A percentile compares a stretch with the other conserved stretches of the same genome.
Conservation (phyloP, 768 basidiomycete species). For the Boletus patriciae region DNA sequence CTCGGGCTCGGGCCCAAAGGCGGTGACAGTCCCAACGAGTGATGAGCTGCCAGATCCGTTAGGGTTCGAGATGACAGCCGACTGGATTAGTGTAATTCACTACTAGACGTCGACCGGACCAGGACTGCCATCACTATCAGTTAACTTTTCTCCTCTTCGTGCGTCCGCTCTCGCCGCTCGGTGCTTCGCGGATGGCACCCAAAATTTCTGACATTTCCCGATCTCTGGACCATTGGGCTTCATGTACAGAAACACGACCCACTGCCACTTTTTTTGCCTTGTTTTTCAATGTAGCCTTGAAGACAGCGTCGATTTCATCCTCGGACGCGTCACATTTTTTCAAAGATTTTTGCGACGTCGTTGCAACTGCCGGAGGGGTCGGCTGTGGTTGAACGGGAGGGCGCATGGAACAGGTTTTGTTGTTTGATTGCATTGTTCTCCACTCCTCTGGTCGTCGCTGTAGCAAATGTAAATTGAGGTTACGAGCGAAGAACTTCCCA, state of each 20-base stretch:
- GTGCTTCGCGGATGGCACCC: slow-evolving; percentile 60
- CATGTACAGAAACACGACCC: slow-evolving; percentile 11
- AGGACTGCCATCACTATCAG: neutral
- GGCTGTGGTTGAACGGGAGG: neutral
- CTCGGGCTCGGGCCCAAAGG: neutral
- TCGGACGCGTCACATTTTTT: slow-evolving; percentile 47
- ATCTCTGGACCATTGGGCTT: slow-evolving; percentile 28
- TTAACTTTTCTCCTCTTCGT: slow-evolving; percentile 34
- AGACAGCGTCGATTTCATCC: slow-evolving; percentile 78
- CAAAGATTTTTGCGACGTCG: slow-evolving; percentile 34
- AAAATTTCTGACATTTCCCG: slow-evolving; percentile 49
- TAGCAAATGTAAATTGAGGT: slow-evolving; percentile 75
- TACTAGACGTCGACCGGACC: neutral
- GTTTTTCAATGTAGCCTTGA: slow-evolving; percentile 56
- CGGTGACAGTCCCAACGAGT: neutral
- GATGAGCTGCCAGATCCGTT: neutral
- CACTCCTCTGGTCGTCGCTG: slow-evolving; percentile 82
- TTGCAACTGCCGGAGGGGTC: neutral
- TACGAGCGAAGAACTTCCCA: slow-evolving; percentile 84
- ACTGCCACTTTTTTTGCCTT: slow-evolving; percentile 59
- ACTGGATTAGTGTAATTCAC: neutral
- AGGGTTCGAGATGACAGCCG: neutral
- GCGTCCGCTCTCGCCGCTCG: slow-evolving; percentile 43
- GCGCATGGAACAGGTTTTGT: slow-evolving; percentile 26
- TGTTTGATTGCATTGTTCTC: slow-evolving; percentile 63